Base-by-base conservation (phyloP, 1,284 basidiomycete species). In the Malassezia arunalokei region DNA sequence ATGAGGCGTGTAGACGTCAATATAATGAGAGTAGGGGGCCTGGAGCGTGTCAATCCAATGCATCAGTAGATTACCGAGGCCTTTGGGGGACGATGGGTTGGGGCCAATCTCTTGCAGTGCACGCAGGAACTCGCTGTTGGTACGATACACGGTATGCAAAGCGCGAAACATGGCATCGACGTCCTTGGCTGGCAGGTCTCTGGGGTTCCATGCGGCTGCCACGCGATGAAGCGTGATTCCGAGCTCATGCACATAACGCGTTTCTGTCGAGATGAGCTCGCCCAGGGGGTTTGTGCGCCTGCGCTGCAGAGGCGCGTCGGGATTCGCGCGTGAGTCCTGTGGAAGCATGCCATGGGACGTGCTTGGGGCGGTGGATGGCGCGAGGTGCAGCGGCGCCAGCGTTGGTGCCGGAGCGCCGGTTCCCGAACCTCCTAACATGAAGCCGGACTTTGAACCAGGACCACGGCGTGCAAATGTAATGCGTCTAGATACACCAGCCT, bases 161-260 rank as follows among this genome's bases (percentile, higher is more conserved):
- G 84, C 84, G 59, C 92, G 80, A 75, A 98, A 98, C 87, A 98
- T 91, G 49, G 79, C 76, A 73, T 98, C 92, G 35, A 98, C 80
- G 65, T 88, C 85, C 11, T 81, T 81, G 1, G 92, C 94, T 14
- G 94, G 92, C 40, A 98, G 83, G 74, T 95, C 94, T 42, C 83
- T 82, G 38, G 88, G 79, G 11, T 90, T 95, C 92, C 92, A 98
- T 49, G 94, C 94, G 27, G 84, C 84, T 4, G 94, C 94, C 7
- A 95, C 87, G 81, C 87, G 88, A 87, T 96, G 82, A 65, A 98
- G 94, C 64, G 95, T 81, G 45, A 84, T 83, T 20, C 87, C 83
- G 39, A 98, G 77, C 63, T 88, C 81, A 33, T 91, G 87, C n/a
- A 95, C 87, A 75, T 94, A 98, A 30, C 79, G 73, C 75, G 84